Conservation (phyloP, 305 asterid species). For the Rubia tinctorum region DNA sequence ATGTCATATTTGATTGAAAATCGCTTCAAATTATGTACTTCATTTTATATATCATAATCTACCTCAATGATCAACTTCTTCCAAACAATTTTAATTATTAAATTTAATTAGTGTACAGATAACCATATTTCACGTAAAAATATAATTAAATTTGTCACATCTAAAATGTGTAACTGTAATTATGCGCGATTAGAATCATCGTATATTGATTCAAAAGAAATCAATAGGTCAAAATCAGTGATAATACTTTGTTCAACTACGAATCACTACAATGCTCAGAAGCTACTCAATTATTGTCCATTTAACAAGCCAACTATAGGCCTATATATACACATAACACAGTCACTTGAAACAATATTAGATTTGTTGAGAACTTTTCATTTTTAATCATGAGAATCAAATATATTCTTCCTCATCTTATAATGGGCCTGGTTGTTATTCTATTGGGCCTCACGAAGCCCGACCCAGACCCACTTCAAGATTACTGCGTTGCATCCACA, state of each 20-base stretch:
- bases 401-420: constrained; percentile 21
- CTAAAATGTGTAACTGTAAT: too few relatives aligned
- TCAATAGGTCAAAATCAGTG: constrained; percentile 26
- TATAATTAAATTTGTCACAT: too few relatives aligned
- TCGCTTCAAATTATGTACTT: too few relatives aligned
- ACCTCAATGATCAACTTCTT: too few relatives aligned
- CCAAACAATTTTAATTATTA: too few relatives aligned
- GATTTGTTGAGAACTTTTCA: not conserved
- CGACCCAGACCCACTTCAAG: constrained; percentile 55
- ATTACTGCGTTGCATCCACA: constrained; percentile 50
- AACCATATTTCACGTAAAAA: too few relatives aligned
- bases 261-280: constrained; percentile 36
- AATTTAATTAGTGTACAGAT: too few relatives aligned
- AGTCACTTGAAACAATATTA: not conserved
- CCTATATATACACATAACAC: constrained; percentile 4
- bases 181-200: not conserved
- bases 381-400: constrained; percentile 27
- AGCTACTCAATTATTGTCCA: constrained; percentile 47
- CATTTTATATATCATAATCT: too few relatives aligned
- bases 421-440: constrained; percentile 19
- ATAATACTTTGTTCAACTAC: constrained; percentile 33
- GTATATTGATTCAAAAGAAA: not conserved
- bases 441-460: constrained; percentile 18
- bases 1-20: too few relatives aligned
- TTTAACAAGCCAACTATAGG: not conserved